phyloP scores from a whole-genome alignment of 495 filamentous ascomycete species.

The Aspergillus hancockii region DNA sequence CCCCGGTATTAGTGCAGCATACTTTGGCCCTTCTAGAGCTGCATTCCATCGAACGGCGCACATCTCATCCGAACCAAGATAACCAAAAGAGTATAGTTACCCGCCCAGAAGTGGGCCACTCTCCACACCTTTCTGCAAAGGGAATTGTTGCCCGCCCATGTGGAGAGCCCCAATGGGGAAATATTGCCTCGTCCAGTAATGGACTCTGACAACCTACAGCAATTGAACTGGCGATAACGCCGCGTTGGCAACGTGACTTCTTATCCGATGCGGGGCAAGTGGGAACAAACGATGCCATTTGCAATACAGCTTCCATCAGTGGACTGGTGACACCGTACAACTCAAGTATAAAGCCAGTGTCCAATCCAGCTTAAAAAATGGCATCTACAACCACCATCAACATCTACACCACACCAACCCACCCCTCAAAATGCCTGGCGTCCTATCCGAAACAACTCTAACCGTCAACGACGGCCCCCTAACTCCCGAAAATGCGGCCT shows the following conservation, averaged over 20 bases:
- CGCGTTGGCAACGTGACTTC: too few relatives aligned
- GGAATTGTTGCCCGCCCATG: not conserved
- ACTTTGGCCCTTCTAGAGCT: not conserved
- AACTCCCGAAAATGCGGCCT: conserved; percentile 44
- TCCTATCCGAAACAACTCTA: conserved; percentile 29
- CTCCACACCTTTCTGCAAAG: not conserved
- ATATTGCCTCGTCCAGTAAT: conserved; percentile 2
- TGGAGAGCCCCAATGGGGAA: not conserved
- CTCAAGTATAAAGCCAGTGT: not conserved
- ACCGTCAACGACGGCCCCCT: conserved; percentile 57
- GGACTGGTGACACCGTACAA: not conserved
- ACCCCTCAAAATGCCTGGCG: conserved; percentile 29
- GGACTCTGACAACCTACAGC: not conserved
- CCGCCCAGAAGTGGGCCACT: not conserved
- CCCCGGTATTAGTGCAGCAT: not conserved
- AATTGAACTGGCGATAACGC: not conserved
- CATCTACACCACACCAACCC: not conserved
- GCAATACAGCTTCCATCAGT: not conserved
- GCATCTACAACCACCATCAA: not conserved
- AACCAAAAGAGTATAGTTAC: not conserved
- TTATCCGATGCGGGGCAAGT: not conserved
- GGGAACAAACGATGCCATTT: not conserved
- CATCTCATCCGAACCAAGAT: not conserved
- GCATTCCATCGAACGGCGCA: not conserved
- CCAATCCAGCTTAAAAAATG: not conserved